Evolutionary conservation across 164 flowering plant species (phyloP), one percentile per base, ranked within the genome.

Genomic region (Annona squamosa): DNA sequence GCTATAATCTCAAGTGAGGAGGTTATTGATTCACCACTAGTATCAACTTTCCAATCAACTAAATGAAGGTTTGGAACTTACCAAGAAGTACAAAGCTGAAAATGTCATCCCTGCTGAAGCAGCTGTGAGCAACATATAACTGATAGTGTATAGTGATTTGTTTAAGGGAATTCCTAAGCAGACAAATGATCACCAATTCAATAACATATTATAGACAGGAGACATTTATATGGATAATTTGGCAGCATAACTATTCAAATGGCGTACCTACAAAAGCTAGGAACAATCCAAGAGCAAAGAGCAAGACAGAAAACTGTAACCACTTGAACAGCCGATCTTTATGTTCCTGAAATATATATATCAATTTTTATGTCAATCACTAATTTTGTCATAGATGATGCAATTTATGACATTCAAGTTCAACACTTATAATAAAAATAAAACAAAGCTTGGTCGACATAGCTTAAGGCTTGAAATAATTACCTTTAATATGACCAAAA

Each of bases 51-150:
- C 41, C 46, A 67, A n/a, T 47, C 26, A 47, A 46, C 26, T 46
- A 7, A 52, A 13, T 37, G 13, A 26, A 69, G 19, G 43, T n/a
- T 63, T 62, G 18, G n/a, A 17, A 76, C 90, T 86, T 75, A 89
- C 96, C 91, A 89, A 71, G 42, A 85, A 16, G 71, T 90, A 90
- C 17, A 89, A 18, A 71, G 82, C 77, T 78, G 84, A 82, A 74
- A 84, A 84, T 68, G 84, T 85, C 82, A 89, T 69, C 48, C 92
- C 91, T 10, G 91, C 85, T 46, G 80, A 46, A 48, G 86, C 91
- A 71, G 91, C 82, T 43, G 95, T 88, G 48, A 88, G 77, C 81
- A 87, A 77, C 85, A 84, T 75, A 75, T 90, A 90, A 83, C 89
- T 89, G 69, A 83, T 65, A 46, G 91, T 85, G 75, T 85, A 89